These are phyloP conservation scores for Globisporangium apiculatum DNA, from an alignment of 352 stramenopile genomes.

Conservation along the genomic window DNA sequence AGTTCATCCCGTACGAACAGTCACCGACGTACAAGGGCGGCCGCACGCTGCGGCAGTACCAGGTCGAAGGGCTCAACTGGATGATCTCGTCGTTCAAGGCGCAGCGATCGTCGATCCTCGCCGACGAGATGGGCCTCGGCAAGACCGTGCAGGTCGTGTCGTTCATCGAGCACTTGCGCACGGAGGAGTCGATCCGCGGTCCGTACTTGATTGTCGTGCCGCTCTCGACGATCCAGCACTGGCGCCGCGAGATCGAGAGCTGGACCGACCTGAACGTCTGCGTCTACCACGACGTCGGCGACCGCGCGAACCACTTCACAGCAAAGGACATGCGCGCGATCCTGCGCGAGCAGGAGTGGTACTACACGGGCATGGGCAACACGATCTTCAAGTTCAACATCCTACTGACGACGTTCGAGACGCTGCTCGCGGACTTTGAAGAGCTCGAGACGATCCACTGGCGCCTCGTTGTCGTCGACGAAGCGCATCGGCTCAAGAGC, in stretches of 20 bases:
- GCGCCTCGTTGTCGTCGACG: conserved; percentile 77
- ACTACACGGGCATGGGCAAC: conserved; percentile 83
- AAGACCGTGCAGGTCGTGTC: conserved; percentile 95
- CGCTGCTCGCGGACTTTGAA: conserved; percentile 76
- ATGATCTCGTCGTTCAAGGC: conserved; percentile 87
- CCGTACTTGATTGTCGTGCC: conserved; percentile 84
- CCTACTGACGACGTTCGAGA: conserved; percentile 79
- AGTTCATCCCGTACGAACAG: conserved; percentile 87
- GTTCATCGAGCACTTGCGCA: conserved; percentile 87
- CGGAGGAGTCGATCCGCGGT: conserved; percentile 77
- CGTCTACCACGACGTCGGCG: conserved; percentile 96
- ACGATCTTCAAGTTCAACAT: conserved; percentile 90
- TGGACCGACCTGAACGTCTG: conserved; percentile 98
- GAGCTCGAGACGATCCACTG: conserved; percentile 84
- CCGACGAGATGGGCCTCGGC: conserved; percentile 91
- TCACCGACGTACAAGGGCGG: conserved; percentile 85
- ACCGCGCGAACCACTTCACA: conserved; percentile 70
- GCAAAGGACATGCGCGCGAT: conserved; percentile 84
- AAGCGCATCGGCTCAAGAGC: conserved; percentile 80
- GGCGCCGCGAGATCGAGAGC: conserved; percentile 82
- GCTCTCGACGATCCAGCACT: conserved; percentile 85
- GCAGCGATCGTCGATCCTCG: conserved; percentile 82
- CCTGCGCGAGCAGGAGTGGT: conserved; percentile 85
- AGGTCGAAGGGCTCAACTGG: conserved; percentile 87
- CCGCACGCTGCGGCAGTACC: conserved; percentile 71